A percentile compares a stretch with the other conserved stretches of the same genome.
These are phyloP conservation scores for Aphanoascus verrucosus DNA, from an alignment of 2,329 filamentous ascomycete genomes.

Conservation along the genomic window DNA sequence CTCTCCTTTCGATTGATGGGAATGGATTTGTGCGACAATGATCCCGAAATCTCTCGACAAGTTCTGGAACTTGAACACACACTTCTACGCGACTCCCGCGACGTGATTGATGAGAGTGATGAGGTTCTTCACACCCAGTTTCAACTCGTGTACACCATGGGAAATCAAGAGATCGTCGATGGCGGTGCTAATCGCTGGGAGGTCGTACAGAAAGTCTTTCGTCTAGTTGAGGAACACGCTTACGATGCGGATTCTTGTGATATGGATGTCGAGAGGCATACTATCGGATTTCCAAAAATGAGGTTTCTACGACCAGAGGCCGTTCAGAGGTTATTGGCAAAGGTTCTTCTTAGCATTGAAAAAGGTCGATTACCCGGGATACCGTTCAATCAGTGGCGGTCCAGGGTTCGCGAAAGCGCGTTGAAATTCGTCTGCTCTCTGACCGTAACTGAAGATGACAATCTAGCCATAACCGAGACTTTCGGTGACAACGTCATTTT, in stretches of 20 bases:
- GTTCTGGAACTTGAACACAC: constrained; percentile 21
- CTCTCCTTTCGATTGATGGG: constrained; percentile 55
- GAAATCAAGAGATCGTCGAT: constrained; percentile 42
- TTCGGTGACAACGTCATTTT: constrained; percentile 4
- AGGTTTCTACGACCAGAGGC: constrained; percentile 17
- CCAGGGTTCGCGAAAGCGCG: constrained; percentile 12
- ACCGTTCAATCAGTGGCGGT: constrained; percentile 17
- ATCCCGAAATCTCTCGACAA: constrained; percentile 14
- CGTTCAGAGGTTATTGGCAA: constrained; percentile 10
- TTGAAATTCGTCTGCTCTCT: constrained; percentile 14
- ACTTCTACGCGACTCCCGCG: constrained; percentile 36
- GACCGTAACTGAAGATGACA: background rate
- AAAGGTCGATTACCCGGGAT: constrained; percentile 15
- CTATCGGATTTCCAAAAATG: constrained; percentile 18
- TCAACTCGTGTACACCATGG: constrained; percentile 54
- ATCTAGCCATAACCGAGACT: background rate
- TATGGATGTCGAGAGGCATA: constrained; percentile 15
- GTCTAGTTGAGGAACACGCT: constrained; percentile 13
- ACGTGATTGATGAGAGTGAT: constrained; percentile 56
- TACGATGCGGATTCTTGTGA: background rate
- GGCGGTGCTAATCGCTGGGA: constrained; percentile 47
- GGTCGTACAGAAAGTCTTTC: constrained; percentile 17
- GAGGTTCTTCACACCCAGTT: constrained; percentile 51
- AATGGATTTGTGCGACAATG: constrained; percentile 37
- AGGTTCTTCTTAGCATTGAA: constrained; percentile 14